phyloP scores from a whole-genome alignment of 2,329 filamentous ascomycete genomes.

The Fusarium illudens region DNA sequence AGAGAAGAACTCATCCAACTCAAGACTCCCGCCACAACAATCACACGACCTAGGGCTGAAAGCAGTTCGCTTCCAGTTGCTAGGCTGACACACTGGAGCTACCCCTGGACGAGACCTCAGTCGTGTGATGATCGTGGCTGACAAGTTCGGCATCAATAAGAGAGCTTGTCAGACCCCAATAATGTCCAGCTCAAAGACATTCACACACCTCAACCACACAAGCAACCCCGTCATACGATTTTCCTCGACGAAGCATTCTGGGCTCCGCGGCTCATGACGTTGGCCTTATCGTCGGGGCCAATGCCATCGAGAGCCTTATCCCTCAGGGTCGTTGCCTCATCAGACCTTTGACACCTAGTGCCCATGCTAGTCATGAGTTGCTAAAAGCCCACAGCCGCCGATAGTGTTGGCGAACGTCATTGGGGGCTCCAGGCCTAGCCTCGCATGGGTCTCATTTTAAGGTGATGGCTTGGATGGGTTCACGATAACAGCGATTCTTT shows the following conservation, averaged over 20 bases:
- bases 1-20: not conserved
- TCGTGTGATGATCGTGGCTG: not conserved
- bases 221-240: not conserved
- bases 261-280: not conserved
- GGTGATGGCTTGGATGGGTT: conserved; percentile 4
- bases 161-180: not conserved
- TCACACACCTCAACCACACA: not conserved
- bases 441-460: conserved; percentile 4
- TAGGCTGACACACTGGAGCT: not conserved
- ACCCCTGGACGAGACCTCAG: conserved; percentile 2
- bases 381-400: not conserved
- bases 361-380: conserved; percentile 22
- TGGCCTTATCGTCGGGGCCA: not conserved
- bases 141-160: not conserved
- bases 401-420: conserved; percentile 31
- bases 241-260: not conserved
- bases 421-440: conserved; percentile 7
- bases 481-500: conserved; percentile 15
- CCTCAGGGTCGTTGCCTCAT: not conserved
- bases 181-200: conserved; percentile 1
- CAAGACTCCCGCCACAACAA: conserved; percentile 3
- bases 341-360: conserved; percentile 24
- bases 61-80: not conserved
- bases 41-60: not conserved
- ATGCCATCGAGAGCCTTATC: not conserved